Conservation (phyloP, 345 rosid species). For the Camelina neglecta region DNA sequence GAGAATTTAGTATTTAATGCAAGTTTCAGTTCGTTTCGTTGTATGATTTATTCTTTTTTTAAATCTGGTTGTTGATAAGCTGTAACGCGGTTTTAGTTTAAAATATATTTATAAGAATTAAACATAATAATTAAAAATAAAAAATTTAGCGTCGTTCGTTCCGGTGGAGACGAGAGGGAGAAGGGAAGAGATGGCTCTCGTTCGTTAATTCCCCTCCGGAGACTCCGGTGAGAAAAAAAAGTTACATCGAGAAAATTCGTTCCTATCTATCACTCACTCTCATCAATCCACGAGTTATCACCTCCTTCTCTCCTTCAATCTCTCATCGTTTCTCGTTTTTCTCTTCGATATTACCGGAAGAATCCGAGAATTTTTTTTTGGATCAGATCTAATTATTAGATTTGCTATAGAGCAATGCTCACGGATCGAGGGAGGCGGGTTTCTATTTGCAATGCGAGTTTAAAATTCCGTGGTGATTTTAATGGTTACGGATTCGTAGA, state of each 20-base stretch:
- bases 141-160: background rate
- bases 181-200: slow-evolving; percentile 32
- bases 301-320: slow-evolving; percentile 5
- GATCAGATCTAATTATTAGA: slow-evolving; percentile 22
- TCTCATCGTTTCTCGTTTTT: slow-evolving; percentile 20
- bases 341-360: background rate
- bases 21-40: too few species aligned
- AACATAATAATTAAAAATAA: too few species aligned
- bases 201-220: slow-evolving; percentile 42
- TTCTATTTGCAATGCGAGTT: slow-evolving; percentile 34
- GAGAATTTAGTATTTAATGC: too few species aligned
- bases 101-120: too few species aligned
- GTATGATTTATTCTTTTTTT: too few species aligned
- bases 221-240: slow-evolving; percentile 34
- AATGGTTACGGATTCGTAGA: slow-evolving; percentile 30
- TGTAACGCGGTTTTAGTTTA: too few species aligned
- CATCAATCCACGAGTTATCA: slow-evolving; percentile 27
- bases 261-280: background rate
- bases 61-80: too few species aligned
- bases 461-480: slow-evolving; percentile 39
- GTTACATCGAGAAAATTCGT: slow-evolving; percentile 22
- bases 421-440: slow-evolving; percentile 53
- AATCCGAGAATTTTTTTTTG: slow-evolving; percentile 13
- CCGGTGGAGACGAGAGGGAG: slow-evolving; percentile 39
- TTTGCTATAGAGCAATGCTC: slow-evolving; percentile 25